Percentiles rank a stretch among this genome's conserved stretches.
Evolutionary conservation across 2,329 filamentous ascomycete species (phyloP).

Genomic region (Aspergillus terreus): DNA sequence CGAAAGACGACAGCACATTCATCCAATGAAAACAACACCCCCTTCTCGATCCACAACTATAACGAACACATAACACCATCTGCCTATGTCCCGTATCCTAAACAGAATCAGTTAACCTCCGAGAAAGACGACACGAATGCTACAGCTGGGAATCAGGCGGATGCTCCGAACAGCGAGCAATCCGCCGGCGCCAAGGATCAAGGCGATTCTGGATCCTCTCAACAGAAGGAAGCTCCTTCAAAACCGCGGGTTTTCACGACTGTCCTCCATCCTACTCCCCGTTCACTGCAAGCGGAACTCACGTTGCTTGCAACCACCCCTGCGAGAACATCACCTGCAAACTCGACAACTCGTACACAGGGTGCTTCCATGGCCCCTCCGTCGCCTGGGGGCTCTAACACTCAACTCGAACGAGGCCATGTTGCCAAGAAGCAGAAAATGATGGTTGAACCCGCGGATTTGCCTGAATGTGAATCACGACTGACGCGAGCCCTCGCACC

Average conservation of each 20-base stretch:
- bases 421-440: constrained; percentile 69
- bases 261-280: constrained; percentile 78
- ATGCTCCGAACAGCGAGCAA: constrained; percentile 16
- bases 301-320: constrained; percentile 72
- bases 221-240: constrained; percentile 46
- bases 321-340: constrained; percentile 44
- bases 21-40: constrained; percentile 59
- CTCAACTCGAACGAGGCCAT: constrained; percentile 51
- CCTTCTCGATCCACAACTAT: constrained; percentile 88
- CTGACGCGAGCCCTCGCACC: constrained; percentile 70
- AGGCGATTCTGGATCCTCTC: constrained; percentile 44
- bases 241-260: constrained; percentile 67
- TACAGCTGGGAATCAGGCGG: constrained; percentile 19
- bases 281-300: constrained; percentile 72
- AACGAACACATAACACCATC: constrained; percentile 89
- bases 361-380: constrained; percentile 49
- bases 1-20: constrained; percentile 54
- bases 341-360: constrained; percentile 37
- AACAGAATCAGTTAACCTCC: constrained; percentile 33
- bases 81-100: constrained; percentile 72
- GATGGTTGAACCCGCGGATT: constrained; percentile 70
- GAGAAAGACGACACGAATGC: constrained; percentile 26
- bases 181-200: constrained; percentile 56
- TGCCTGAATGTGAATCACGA: constrained; percentile 71
- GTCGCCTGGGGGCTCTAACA: constrained; percentile 67